Conservation (phyloP, 768 basidiomycete genomes). For the Trametopsis cervina region DNA sequence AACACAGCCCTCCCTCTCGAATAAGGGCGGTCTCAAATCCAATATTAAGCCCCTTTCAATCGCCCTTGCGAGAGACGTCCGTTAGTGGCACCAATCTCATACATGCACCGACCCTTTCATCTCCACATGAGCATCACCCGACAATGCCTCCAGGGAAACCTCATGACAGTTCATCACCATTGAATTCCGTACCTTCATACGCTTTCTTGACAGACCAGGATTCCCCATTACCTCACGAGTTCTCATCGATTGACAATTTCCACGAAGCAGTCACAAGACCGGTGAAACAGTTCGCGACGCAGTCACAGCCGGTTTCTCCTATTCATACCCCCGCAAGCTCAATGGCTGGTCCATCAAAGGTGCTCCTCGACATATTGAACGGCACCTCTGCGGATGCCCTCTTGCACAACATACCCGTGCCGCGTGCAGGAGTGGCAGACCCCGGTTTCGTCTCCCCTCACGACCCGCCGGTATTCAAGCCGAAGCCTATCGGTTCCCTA, state of each 20-base stretch:
- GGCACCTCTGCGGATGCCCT: constrained; percentile 1
- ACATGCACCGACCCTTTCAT: neutral
- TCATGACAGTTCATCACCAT: neutral
- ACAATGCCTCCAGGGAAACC: neutral
- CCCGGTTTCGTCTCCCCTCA: neutral
- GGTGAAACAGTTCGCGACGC: neutral
- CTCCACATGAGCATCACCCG: neutral
- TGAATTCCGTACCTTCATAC: neutral
- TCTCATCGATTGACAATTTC: neutral
- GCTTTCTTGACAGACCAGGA: neutral
- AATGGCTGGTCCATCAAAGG: neutral
- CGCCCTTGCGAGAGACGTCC: neutral
- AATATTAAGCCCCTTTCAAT: neutral
- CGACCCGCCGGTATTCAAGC: constrained; percentile 7
- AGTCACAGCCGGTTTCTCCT: neutral
- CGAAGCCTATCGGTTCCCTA: constrained; percentile 5
- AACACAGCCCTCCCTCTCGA: neutral
- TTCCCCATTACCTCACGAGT: neutral
- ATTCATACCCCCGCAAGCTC: too few relatives aligned
- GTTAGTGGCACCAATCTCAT: neutral
- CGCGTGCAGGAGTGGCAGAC: neutral
- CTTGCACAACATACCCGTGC: neutral
- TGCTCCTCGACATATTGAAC: neutral
- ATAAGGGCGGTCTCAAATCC: neutral
- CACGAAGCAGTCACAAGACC: neutral